phyloP scores from a whole-genome alignment of 805 yeast species.

The Clavispora fructus region DNA sequence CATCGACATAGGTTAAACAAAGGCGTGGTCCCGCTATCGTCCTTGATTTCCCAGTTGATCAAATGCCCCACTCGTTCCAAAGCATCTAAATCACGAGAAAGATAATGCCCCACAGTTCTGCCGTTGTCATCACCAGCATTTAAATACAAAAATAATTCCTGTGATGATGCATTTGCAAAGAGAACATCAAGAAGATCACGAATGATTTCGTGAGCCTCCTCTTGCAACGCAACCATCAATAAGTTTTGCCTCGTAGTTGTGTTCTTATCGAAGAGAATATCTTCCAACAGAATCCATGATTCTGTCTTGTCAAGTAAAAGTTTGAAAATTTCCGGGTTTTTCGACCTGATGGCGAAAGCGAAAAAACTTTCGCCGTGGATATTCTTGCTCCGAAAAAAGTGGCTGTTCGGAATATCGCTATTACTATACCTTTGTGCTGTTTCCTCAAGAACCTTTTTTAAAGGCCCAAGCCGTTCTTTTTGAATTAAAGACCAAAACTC shows the following conservation, averaged over 20 bases:
- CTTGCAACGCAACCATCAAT: conserved; percentile 55
- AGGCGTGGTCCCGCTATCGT: conserved; percentile 69
- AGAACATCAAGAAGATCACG: conserved; percentile 41
- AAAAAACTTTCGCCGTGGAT: conserved; percentile 67
- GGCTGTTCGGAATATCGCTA: conserved; percentile 18
- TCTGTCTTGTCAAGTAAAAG: conserved; percentile 42
- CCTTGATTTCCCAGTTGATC: conserved; percentile 67
- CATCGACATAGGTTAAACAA: conserved; percentile 68
- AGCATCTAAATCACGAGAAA: conserved; percentile 52
- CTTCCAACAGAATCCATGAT: conserved; percentile 56
- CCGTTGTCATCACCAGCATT: conserved; percentile 46
- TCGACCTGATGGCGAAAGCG: conserved; percentile 52
- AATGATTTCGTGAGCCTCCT: conserved; percentile 44
- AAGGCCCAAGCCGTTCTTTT: conserved; percentile 16
- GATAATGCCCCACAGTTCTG: conserved; percentile 69
- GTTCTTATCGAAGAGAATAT: conserved; percentile 58
- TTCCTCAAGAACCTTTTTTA: conserved; percentile 13
- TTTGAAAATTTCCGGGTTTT: conserved; percentile 41
- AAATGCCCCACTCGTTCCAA: conserved; percentile 50
- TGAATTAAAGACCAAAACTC: conserved; percentile 51
- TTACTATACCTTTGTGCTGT: conserved; percentile 5
- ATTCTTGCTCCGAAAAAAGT: conserved; percentile 18
- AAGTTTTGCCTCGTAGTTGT: conserved; percentile 49
- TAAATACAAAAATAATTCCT: conserved; percentile 47
- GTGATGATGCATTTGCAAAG: conserved; percentile 31